A percentile compares a stretch with the other conserved stretches of the same genome.
These are phyloP conservation scores for Pichia sp. DNA, from an alignment of 1,139 yeast species.

Conservation along the genomic window DNA sequence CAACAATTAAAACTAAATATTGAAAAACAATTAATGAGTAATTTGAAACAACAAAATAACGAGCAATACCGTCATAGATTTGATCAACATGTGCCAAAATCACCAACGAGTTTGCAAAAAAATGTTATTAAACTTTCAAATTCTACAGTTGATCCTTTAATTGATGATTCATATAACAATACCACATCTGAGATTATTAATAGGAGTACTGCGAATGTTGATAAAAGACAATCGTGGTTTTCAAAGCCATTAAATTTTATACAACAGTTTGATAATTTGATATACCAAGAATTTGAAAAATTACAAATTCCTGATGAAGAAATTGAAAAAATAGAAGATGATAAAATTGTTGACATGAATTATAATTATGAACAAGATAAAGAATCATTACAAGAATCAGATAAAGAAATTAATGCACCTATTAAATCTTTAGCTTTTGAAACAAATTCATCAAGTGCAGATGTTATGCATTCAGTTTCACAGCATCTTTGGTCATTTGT, in stretches of 20 bases:
- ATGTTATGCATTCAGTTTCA: conserved; percentile 29
- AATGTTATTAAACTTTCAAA: conserved; percentile 13
- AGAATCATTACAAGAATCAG: background rate
- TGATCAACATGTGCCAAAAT: conserved; percentile 17
- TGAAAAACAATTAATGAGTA: conserved; percentile 36
- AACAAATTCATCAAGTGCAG: conserved; percentile 14
- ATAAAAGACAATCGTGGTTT: conserved; percentile 33
- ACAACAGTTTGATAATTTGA: conserved; percentile 62
- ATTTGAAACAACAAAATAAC: conserved; percentile 26
- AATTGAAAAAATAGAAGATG: conserved; percentile 14
- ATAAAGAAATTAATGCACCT: conserved; percentile 23
- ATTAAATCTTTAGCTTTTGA: conserved; percentile 22
- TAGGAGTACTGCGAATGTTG: background rate
- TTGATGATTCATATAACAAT: conserved; percentile 15
- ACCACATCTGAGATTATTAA: conserved; percentile 2
- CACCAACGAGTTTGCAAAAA: conserved; percentile 19
- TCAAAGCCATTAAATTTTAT: conserved; percentile 55
- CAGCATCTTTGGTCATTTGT: conserved; percentile 31
- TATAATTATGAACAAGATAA: background rate
- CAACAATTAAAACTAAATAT: conserved; percentile 41
- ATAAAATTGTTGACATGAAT: background rate
- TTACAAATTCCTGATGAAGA: conserved; percentile 34
- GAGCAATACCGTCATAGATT: conserved; percentile 1
- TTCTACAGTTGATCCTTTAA: conserved; percentile 20
- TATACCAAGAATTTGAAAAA: conserved; percentile 62